These are phyloP conservation scores for Hevea brasiliensis DNA, from an alignment of 345 rosid species.

Conservation along the genomic window DNA sequence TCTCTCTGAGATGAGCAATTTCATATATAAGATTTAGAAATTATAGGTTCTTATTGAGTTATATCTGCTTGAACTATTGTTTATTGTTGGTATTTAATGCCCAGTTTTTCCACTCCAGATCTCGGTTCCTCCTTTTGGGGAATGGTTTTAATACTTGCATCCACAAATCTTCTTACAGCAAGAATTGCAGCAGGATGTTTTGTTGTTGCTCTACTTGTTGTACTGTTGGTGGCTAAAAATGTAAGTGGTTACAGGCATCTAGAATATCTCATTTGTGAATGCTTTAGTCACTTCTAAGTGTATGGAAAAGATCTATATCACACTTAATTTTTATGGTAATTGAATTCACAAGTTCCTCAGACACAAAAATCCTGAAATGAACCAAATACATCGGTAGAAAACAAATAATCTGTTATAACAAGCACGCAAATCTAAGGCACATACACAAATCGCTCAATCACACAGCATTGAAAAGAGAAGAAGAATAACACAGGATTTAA, in stretches of 20 bases:
- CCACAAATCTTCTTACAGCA: constrained; percentile 77
- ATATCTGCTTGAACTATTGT: neutral
- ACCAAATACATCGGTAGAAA: neutral
- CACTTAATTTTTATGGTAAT: neutral
- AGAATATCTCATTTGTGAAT: neutral
- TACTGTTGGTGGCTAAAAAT: constrained; percentile 81
- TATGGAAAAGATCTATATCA: neutral
- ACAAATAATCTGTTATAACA: too few relatives aligned
- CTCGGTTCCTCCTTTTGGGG: constrained; percentile 99
- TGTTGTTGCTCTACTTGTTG: constrained; percentile 65
- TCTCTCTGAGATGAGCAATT: neutral
- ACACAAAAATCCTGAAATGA: neutral
- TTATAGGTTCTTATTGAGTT: neutral
- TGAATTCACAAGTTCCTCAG: neutral
- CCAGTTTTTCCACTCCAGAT: constrained; percentile 44
- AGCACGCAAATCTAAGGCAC: too few relatives aligned
- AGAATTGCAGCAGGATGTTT: constrained; percentile 92
- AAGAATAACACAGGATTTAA: too few relatives aligned
- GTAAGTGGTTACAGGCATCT: constrained; percentile 20
- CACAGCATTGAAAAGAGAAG: too few relatives aligned
- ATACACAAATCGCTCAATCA: too few relatives aligned
- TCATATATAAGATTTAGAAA: neutral
- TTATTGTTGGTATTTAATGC: neutral
- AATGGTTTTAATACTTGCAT: constrained; percentile 89
- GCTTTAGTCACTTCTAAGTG: neutral